Evolutionary conservation across 257 asterid species (phyloP).

Genomic region (Vinca minor): DNA sequence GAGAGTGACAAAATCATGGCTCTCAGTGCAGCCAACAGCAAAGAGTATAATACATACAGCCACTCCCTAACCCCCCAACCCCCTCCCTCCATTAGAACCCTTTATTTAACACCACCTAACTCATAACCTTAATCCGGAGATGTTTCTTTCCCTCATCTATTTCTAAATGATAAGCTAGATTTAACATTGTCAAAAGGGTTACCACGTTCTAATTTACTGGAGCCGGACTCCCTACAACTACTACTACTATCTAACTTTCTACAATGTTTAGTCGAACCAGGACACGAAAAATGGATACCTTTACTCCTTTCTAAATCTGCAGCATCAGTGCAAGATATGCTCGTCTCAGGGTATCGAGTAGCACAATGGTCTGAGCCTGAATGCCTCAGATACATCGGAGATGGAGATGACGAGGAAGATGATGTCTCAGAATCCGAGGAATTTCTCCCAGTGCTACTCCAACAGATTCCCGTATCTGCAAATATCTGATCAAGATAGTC

Average conservation of each 20-base stretch:
- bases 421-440: conserved; percentile 59
- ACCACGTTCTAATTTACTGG: conserved; percentile 35
- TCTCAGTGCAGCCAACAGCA: conserved; percentile 22
- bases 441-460: conserved; percentile 31
- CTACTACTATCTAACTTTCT: conserved; percentile 32
- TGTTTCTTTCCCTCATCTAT: conserved; percentile 23
- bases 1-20: conserved; percentile 41
- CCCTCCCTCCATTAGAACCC: conserved; percentile 14
- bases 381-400: conserved; percentile 39
- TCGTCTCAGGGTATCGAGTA: conserved; percentile 18
- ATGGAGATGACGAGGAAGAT: conserved; percentile 53
- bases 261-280: conserved; percentile 29
- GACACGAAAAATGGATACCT: too few relatives aligned
- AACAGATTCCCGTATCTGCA: conserved; percentile 27
- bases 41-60: conserved; percentile 20
- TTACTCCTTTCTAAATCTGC: conserved; percentile 23
- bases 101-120: conserved; percentile 18
- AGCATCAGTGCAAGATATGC: conserved; percentile 14
- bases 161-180: conserved; percentile 32
- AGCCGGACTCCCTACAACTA: conserved; percentile 35
- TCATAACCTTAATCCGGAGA: conserved; percentile 12
- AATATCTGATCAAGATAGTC: conserved; percentile 42
- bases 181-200: conserved; percentile 27
- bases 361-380: conserved; percentile 37
- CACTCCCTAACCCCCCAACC: conserved; percentile 29